Evolutionary conservation across 805 yeast genomes (phyloP).

Genomic region (Wickerhamiella musiphila): DNA sequence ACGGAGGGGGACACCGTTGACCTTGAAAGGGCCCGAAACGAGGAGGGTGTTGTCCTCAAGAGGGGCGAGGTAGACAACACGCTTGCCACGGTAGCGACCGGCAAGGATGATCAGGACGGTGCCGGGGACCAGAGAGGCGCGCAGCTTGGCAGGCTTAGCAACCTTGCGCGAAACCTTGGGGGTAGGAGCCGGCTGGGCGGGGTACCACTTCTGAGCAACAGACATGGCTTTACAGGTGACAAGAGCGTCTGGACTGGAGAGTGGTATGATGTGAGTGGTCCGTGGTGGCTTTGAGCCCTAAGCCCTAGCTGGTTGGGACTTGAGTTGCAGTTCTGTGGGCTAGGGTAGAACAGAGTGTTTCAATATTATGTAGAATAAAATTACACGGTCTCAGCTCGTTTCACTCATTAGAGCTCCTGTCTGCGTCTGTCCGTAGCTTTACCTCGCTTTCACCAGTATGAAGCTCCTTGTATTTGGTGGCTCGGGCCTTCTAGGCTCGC

Average conservation of each 20-base stretch:
- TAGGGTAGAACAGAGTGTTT: too few species aligned
- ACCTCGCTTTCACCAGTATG: too few species aligned
- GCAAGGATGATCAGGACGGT: slow-evolving; percentile 93
- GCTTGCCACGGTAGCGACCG: slow-evolving; percentile 99
- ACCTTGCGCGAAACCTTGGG: slow-evolving; percentile 83
- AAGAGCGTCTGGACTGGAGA: neutral
- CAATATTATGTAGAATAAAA: too few species aligned
- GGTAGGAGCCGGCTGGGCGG: slow-evolving; percentile 68
- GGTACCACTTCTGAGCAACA: slow-evolving; percentile 61
- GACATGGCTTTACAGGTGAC: slow-evolving; percentile 15
- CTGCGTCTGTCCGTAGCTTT: too few species aligned
- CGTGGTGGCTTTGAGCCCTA: slow-evolving; percentile 1
- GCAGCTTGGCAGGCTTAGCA: slow-evolving; percentile 83
- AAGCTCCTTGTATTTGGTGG: slow-evolving; percentile 65
- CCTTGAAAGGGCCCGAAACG: slow-evolving; percentile 98
- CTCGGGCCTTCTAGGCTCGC: slow-evolving; percentile 51
- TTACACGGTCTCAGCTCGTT: too few species aligned
- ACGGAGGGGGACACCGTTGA: slow-evolving; percentile 98
- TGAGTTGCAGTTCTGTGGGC: too few species aligned
- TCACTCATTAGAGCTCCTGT: too few species aligned
- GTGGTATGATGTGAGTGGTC: slow-evolving; percentile 6
- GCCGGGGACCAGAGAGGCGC: slow-evolving; percentile 94
- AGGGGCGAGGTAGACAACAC: slow-evolving; percentile 94
- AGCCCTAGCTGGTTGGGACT: too few species aligned
- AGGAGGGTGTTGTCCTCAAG: slow-evolving; percentile 95